These are phyloP conservation scores for Cryphonectria japonica DNA, from an alignment of 2,329 filamentous ascomycete species.

Conservation along the genomic window DNA sequence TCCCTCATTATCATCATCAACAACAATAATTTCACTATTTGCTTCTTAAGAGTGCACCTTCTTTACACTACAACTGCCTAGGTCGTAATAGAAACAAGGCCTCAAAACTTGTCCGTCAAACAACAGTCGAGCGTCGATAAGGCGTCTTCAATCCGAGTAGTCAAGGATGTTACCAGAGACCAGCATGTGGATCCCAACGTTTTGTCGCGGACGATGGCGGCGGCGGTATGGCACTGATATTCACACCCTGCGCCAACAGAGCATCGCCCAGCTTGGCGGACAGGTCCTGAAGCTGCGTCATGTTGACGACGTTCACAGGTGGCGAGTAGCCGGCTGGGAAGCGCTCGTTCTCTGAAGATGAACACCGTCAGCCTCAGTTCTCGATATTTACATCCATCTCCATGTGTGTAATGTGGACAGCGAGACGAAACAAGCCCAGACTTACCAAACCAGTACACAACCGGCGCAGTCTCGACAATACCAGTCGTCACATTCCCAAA, in stretches of 20 bases:
- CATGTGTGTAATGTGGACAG: too few relatives aligned
- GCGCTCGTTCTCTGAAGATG: conserved; percentile 24
- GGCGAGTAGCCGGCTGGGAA: conserved; percentile 21
- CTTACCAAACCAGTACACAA: conserved; percentile 51
- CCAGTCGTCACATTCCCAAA: conserved; percentile 48
- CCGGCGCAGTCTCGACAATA: conserved; percentile 42
- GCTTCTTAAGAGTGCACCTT: not conserved
- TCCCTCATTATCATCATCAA: too few relatives aligned
- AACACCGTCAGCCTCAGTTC: not conserved
- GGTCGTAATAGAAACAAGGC: not conserved
- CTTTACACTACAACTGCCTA: not conserved
- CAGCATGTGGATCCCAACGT: conserved; percentile 4
- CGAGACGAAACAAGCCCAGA: not conserved
- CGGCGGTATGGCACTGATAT: conserved; percentile 17
- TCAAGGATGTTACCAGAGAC: not conserved
- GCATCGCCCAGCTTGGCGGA: conserved; percentile 16
- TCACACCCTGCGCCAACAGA: conserved; percentile 13
- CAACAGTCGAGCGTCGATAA: not conserved
- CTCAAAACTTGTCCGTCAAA: not conserved
- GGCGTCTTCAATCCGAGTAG: not conserved
- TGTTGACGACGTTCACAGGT: conserved; percentile 12
- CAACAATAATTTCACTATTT: not conserved
- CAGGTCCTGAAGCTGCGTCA: conserved; percentile 14
- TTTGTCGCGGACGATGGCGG: not conserved
- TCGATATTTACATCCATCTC: not conserved